Conservation (phyloP, 2,329 filamentous ascomycete genomes). For the Aaosphaeria arxii region DNA sequence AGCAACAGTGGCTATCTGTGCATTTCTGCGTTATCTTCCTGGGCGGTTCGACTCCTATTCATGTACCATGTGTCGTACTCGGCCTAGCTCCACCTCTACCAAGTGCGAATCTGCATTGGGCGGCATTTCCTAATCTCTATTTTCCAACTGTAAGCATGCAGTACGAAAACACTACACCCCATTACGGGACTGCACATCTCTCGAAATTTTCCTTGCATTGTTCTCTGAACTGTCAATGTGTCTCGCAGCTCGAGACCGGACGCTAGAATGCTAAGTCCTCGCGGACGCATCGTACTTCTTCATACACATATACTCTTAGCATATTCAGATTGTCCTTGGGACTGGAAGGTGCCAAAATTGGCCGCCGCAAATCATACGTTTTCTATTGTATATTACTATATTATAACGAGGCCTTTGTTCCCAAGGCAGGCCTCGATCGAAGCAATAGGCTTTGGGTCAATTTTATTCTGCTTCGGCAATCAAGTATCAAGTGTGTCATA, state of each 20-base stretch:
- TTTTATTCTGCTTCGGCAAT: too few relatives aligned
- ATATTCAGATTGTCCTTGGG: too few relatives aligned
- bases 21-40: neutral
- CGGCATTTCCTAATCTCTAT: neutral
- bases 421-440: too few relatives aligned
- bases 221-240: neutral
- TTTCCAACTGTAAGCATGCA: neutral
- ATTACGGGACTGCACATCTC: neutral
- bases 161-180: neutral
- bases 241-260: neutral
- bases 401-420: too few relatives aligned
- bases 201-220: conserved; percentile 12
- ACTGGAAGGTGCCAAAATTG: too few relatives aligned
- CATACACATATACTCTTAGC: too few relatives aligned
- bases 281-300: conserved; percentile 2
- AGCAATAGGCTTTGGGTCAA: too few relatives aligned
- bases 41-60: neutral
- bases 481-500: too few relatives aligned
- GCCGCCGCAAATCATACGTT: too few relatives aligned
- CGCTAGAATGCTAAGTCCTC: conserved; percentile 13
- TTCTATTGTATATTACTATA: too few relatives aligned
- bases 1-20: conserved; percentile 5
- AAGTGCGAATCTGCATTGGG: neutral
- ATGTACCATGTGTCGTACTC: neutral
- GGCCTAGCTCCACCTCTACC: neutral